Percentiles rank a stretch among this genome's conserved stretches.
phyloP scores from a whole-genome alignment of 352 stramenopile species.

The Pythium apleroticum region DNA sequence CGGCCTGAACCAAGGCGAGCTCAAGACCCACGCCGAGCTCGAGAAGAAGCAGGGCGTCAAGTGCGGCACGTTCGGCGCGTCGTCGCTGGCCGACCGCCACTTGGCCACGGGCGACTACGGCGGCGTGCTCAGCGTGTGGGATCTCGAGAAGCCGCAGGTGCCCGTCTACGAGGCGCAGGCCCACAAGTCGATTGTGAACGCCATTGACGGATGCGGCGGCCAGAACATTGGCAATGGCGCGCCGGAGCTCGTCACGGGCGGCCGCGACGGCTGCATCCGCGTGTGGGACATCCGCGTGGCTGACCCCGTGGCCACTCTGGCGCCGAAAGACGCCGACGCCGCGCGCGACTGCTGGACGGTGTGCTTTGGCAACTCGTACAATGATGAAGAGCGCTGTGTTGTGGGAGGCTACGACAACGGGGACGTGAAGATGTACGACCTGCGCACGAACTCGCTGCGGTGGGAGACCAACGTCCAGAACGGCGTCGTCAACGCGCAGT shows the following conservation, averaged over 20 bases:
- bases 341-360: slow-evolving; percentile 95
- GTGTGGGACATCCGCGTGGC: slow-evolving; percentile 95
- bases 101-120: slow-evolving; percentile 82
- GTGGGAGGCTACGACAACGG: slow-evolving; percentile 96
- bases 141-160: slow-evolving; percentile 78
- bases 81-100: slow-evolving; percentile 85
- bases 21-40: slow-evolving; percentile 61
- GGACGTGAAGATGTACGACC: slow-evolving; percentile 97
- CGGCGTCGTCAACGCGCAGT: slow-evolving; percentile 94
- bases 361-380: slow-evolving; percentile 95
- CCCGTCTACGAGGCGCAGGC: slow-evolving; percentile 89
- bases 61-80: slow-evolving; percentile 95
- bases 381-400: slow-evolving; percentile 91
- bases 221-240: slow-evolving; percentile 88
- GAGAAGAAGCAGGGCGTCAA: slow-evolving; percentile 93
- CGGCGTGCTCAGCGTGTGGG: slow-evolving; percentile 81
- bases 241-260: slow-evolving; percentile 93
- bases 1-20: slow-evolving; percentile 88
- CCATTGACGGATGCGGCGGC: slow-evolving; percentile 94
- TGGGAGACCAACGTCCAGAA: slow-evolving; percentile 97
- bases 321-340: slow-evolving; percentile 78
- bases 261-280: slow-evolving; percentile 93
- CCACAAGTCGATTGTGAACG: slow-evolving; percentile 94
- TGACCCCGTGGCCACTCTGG: slow-evolving; percentile 91
- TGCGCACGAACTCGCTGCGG: slow-evolving; percentile 90